Evolutionary conservation across 2,329 filamentous ascomycete genomes (phyloP), one percentile per base, ranked within the genome.

Genomic region (Pseudonectria buxi): DNA sequence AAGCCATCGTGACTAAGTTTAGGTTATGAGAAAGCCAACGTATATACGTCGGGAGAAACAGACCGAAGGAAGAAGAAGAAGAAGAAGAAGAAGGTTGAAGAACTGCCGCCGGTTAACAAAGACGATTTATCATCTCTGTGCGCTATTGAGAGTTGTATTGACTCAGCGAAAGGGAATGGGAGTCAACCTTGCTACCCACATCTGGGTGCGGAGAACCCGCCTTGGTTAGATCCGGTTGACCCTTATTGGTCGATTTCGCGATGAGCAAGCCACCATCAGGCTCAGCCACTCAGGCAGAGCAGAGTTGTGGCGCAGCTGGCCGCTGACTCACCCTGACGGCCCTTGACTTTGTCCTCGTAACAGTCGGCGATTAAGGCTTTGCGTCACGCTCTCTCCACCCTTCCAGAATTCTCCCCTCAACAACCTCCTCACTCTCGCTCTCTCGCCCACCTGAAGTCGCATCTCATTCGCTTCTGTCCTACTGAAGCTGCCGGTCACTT

Each of bases 391-490:
- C 36, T 41, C 40, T 37, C 36, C 42, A 41, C 43, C 36, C 34
- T 37, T 36, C 31, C 32, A 39, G 35, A 30, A 36, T 46, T 42
- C 36, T 39, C 40, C 37, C 46, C 42, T 42, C 44, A 49, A 52
- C 56, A 54, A 40, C 49, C 39, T 49, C 45, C 36, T 32, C 41
- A 40, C 37, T 40, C 48, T 48, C 51, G 43, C 46, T 54, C 54
- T 50, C 51, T 59, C 46, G 55, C 58, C 18, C 57, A 46, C 36
- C 50, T 48, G 56, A 61, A 59, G 58, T 51, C 45, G 56, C 55
- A 56, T 47, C 39, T 46, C 47, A 37, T 41, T 54, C 56, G 51
- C 54, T 51, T 39, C 33, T 33, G 34, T 43, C 43, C 33, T 29
- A 37, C 22, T 41, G 37, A 45, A 43, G 33, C 35, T 29, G 35